Conservation (phyloP, 805 yeast species). For the Spencermartinsiella europaea region DNA sequence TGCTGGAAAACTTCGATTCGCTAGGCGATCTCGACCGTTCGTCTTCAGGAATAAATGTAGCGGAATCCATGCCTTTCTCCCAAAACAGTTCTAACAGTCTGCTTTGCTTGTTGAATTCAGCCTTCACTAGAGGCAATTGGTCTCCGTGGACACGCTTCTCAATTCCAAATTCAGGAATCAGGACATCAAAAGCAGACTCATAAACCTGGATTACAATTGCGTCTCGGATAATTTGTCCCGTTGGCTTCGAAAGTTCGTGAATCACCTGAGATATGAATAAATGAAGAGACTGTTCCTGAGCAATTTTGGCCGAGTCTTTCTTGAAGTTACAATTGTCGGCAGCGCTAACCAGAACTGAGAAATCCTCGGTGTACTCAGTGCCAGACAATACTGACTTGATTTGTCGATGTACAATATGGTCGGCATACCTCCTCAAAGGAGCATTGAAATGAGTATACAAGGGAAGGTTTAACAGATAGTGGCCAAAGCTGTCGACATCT, state of each 20-base stretch:
- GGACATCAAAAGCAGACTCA: slow-evolving; percentile 92
- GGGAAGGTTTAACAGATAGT: slow-evolving; percentile 77
- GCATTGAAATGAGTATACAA: slow-evolving; percentile 91
- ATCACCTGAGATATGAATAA: slow-evolving; percentile 77
- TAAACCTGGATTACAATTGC: slow-evolving; percentile 89
- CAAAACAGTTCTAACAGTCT: slow-evolving; percentile 78
- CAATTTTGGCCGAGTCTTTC: slow-evolving; percentile 86
- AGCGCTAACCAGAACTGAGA: slow-evolving; percentile 60
- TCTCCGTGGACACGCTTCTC: slow-evolving; percentile 97
- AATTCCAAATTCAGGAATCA: slow-evolving; percentile 87
- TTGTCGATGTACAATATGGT: slow-evolving; percentile 88
- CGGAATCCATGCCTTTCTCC: slow-evolving; percentile 91
- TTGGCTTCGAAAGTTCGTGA: slow-evolving; percentile 59
- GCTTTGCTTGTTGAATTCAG: slow-evolving; percentile 73
- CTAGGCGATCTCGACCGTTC: slow-evolving; percentile 74
- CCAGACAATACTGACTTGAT: slow-evolving; percentile 56
- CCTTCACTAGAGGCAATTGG: slow-evolving; percentile 86
- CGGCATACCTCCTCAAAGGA: slow-evolving; percentile 89
- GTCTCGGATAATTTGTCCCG: slow-evolving; percentile 72
- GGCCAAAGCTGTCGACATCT: slow-evolving; percentile 71
- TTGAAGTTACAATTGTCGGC: slow-evolving; percentile 94
- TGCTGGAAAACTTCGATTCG: slow-evolving; percentile 68
- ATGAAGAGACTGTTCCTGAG: slow-evolving; percentile 94
- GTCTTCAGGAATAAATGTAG: slow-evolving; percentile 87
- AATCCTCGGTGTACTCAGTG: slow-evolving; percentile 32